Evolutionary conservation across 495 filamentous ascomycete genomes (phyloP), one percentile per base, ranked within the genome.

Genomic region (Tuber magnatum): DNA sequence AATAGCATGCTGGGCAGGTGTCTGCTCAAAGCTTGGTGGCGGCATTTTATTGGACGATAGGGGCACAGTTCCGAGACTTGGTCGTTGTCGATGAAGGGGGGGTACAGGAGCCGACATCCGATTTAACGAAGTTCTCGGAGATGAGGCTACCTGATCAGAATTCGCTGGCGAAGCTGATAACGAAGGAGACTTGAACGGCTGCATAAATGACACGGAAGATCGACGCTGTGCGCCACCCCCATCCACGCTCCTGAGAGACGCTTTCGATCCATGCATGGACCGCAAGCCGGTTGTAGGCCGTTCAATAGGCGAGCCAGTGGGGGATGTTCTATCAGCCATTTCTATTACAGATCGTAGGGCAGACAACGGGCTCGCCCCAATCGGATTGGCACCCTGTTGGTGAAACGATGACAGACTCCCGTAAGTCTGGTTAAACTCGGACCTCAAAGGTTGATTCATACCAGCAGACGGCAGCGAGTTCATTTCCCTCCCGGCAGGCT

Each of bases 361-460:
- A 70, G 94, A 93, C 42, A 97, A 90, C 28, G 94, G 94, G 80
- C 94, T 97, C 46, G 94, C 90, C 28, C 92, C 91, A 12, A 89
- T 83, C 5, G 91, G 88, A 39, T 74, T 77, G 74, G 77, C n/a
- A 43, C 77, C 77, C 68, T 79, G 77, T 56, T 89, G 88, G 83
- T 97, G 95, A 80, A 94, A 97, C 7, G 94, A 97, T 5, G 93
- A 96, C 74, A 97, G 81, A 80, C 94, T 97, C 51, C 95, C 95
- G 80, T 97, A 97, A 40, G 94, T 92, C 78, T 92, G 92, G 76
- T 90, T 90, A 51, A 87, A 88, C 82, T 93, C 92, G 2, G 88
- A 88, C 74, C 85, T 80, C 73, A 28, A 48, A n/a, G 77, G 69
- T 42, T 69, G 71, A 56, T 83, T 83, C 75, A 82, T 82, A 77